These are phyloP conservation scores for Aspergillus felis DNA, from an alignment of 2,329 filamentous ascomycete species.

Conservation along the genomic window DNA sequence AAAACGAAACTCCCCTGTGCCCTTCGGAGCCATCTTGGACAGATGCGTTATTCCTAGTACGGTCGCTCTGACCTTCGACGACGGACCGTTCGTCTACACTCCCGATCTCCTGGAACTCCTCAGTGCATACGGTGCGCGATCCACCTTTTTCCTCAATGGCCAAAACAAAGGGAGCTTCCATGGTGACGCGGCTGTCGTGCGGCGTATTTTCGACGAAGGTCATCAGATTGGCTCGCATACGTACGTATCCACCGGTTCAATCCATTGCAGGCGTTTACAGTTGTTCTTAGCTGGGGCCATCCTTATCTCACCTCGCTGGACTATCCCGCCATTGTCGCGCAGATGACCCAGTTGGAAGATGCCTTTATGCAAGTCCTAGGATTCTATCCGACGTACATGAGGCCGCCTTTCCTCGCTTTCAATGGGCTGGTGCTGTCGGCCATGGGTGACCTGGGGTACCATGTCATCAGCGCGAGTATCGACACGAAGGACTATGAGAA, in stretches of 20 bases:
- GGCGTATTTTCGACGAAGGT: slow-evolving; percentile 33
- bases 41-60: slow-evolving; percentile 45
- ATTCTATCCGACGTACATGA: slow-evolving; percentile 46
- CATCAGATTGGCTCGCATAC: slow-evolving; percentile 48
- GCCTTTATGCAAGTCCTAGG: slow-evolving; percentile 41
- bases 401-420: slow-evolving; percentile 42
- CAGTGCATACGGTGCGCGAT: slow-evolving; percentile 52
- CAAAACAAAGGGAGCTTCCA: slow-evolving; percentile 33
- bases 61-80: slow-evolving; percentile 63
- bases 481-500: slow-evolving; percentile 44
- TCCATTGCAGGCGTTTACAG: background rate
- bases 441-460: slow-evolving; percentile 43
- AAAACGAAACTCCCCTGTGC: slow-evolving; percentile 10
- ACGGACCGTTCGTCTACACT: slow-evolving; percentile 60
- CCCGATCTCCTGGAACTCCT: slow-evolving; percentile 56
- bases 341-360: slow-evolving; percentile 43
- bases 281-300: slow-evolving; percentile 36
- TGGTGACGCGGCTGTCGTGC: slow-evolving; percentile 23
- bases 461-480: slow-evolving; percentile 41
- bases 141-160: slow-evolving; percentile 62
- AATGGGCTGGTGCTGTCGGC: slow-evolving; percentile 29
- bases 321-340: slow-evolving; percentile 25
- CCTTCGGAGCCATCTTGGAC: slow-evolving; percentile 43
- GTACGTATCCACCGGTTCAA: slow-evolving; percentile 18
- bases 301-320: slow-evolving; percentile 33